Evolutionary conservation across 257 asterid genomes (phyloP), one percentile per base, ranked within the genome.

Genomic region (Solanum sejunctum): DNA sequence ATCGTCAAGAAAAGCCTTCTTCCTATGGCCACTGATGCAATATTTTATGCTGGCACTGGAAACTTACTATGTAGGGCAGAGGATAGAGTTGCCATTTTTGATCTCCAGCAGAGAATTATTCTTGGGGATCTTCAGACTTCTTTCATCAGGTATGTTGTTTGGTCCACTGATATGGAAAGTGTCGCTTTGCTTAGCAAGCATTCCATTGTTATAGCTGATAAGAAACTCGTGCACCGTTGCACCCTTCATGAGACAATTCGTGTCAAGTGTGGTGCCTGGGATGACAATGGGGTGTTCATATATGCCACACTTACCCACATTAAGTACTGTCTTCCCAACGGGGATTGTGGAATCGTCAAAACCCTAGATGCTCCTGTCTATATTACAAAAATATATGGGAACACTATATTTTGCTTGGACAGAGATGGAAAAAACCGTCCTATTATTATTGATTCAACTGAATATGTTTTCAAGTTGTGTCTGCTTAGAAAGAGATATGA

Each of bases 201-300:
- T 89, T 92, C 98, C 21, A 93, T 97, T 90, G 91, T 97, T 57
- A 94, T 97, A 85, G 95, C 98, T 89, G 98, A 94, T 86, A 97
- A 95, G 86, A 94, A 86, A 90, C 98, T 97, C 23, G 92, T 88
- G 66, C 98, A 95, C 85, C 95, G 97, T n/a, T 95, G 98, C 91
- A 95, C 98, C 18, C 95, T 97, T 86, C 99, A 95, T 36, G 98
- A 95, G 92, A 97, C 99, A 3, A 97, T 97, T 85, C 98, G 98
- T 57, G 98, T 97, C 87, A 97, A 97, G 90, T 95, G 98, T 79
- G 99, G 99, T 87, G 98, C 96, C 12, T 97, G 98, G 99, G 98
- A 97, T 85, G 99, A 95, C 84, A 95, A 95, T 87, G 99, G 99
- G 60, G 98, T 94, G 58, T 97, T 95, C 78, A 91, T 97, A 64